Percentiles rank a stretch among this genome's conserved stretches.
These are phyloP conservation scores for Maudiozyma pseudohumilis DNA, from an alignment of 805 yeast genomes.

Conservation along the genomic window DNA sequence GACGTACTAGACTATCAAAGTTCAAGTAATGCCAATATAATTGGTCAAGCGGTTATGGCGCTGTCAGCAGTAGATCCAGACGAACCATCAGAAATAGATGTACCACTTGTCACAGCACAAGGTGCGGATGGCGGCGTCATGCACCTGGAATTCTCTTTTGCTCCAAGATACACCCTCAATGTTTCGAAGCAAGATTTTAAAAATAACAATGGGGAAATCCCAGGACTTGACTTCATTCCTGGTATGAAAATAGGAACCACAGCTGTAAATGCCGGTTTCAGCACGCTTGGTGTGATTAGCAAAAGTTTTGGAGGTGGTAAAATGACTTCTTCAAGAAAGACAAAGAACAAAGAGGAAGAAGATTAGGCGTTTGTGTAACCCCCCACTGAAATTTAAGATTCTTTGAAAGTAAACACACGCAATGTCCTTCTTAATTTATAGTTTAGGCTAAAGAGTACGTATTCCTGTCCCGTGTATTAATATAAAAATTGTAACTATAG, in stretches of 20 bases:
- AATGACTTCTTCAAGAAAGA: neutral
- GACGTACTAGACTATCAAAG: constrained; percentile 80
- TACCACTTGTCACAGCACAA: constrained; percentile 33
- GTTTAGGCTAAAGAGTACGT: no score
- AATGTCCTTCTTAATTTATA: no score
- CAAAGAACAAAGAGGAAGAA: neutral
- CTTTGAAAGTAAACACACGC: no score
- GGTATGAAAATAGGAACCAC: constrained; percentile 35
- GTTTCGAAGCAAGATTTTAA: constrained; percentile 31
- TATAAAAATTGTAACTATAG: no score
- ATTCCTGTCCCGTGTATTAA: no score
- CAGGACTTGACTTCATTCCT: constrained; percentile 42
- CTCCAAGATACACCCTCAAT: constrained; percentile 55
- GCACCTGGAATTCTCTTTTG: constrained; percentile 47
- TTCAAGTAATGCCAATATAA: constrained; percentile 69
- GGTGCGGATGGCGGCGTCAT: constrained; percentile 46
- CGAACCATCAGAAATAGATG: constrained; percentile 38
- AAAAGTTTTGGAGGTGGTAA: constrained; percentile 4
- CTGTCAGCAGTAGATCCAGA: constrained; percentile 53
- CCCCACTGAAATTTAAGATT: no score
- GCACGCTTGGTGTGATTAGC: constrained; percentile 28
- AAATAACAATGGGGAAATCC: constrained; percentile 35
- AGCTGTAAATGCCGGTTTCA: constrained; percentile 35
- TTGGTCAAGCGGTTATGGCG: constrained; percentile 52
- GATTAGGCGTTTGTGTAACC: no score